Percentiles rank a stretch among this genome's conserved stretches.
Evolutionary conservation across 2,329 filamentous ascomycete species (phyloP).

Genomic region (Claviceps sp.): DNA sequence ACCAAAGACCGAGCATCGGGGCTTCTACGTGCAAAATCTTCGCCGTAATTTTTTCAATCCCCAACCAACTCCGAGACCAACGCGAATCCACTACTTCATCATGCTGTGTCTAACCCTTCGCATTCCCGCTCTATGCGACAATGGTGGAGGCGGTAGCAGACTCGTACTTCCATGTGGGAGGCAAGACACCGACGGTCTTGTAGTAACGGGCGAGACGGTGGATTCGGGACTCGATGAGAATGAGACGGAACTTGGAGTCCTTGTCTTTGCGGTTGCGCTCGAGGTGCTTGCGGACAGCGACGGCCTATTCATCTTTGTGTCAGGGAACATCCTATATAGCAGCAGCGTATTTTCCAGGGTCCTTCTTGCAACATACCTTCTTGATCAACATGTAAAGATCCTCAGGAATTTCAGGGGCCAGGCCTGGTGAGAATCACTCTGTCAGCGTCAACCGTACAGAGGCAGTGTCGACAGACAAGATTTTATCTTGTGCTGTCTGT

Average conservation of each 20-base stretch:
- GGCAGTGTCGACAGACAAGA: slow-evolving; percentile 35
- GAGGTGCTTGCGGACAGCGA: slow-evolving; percentile 99
- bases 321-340: not conserved
- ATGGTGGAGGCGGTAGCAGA: slow-evolving; percentile 89
- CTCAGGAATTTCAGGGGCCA: slow-evolving; percentile 97
- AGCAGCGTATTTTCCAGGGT: not conserved
- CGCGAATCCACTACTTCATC: slow-evolving; percentile 18
- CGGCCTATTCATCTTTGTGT: slow-evolving; percentile 46
- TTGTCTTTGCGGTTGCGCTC: slow-evolving; percentile 99
- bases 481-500: slow-evolving; percentile 12
- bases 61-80: slow-evolving; percentile 33
- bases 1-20: slow-evolving; percentile 27
- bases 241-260: slow-evolving; percentile 99
- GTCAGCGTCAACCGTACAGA: slow-evolving; percentile 90
- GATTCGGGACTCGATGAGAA: slow-evolving; percentile 99
- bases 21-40: slow-evolving; percentile 30
- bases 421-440: slow-evolving; percentile 85
- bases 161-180: slow-evolving; percentile 99
- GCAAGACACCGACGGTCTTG: slow-evolving; percentile 78
- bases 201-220: slow-evolving; percentile 99
- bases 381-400: slow-evolving; percentile 99
- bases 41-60: slow-evolving; percentile 22
- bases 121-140: slow-evolving; percentile 54
- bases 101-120: slow-evolving; percentile 2
- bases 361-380: slow-evolving; percentile 53